These are phyloP conservation scores for Auxenochlorella pyrenoidosa DNA, from an alignment of 139 green algal species.

Conservation along the genomic window DNA sequence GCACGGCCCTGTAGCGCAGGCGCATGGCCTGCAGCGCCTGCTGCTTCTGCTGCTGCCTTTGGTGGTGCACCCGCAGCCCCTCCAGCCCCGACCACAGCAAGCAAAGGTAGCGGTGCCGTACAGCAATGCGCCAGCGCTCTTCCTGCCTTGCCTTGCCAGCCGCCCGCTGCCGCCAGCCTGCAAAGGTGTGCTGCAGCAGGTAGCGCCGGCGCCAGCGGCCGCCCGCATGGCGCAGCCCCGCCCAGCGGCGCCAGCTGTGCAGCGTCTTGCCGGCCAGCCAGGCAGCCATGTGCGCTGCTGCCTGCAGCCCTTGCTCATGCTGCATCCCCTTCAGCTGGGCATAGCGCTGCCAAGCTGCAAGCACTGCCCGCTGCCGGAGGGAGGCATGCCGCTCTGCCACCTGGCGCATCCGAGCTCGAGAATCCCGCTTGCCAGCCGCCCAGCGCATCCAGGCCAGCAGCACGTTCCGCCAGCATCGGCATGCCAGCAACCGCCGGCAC, in stretches of 20 bases:
- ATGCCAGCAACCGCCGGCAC: background rate
- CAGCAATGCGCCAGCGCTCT: background rate
- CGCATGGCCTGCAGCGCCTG: background rate
- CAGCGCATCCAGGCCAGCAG: background rate
- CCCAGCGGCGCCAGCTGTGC: background rate
- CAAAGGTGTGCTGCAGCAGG: background rate
- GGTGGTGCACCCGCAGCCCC: background rate
- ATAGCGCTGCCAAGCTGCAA: background rate
- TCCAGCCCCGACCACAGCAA: background rate
- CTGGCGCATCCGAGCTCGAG: background rate
- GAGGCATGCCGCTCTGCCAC: background rate
- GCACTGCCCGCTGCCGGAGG: background rate
- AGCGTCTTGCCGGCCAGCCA: background rate
- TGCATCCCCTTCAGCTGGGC: background rate
- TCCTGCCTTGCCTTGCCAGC: background rate
- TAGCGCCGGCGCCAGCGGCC: background rate
- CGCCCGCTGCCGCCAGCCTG: background rate
- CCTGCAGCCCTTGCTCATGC: background rate
- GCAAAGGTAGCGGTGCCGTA: conserved; percentile 2
- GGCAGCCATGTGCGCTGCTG: background rate
- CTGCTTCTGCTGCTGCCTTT: background rate
- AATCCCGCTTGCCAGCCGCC: background rate
- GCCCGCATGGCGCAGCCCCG: background rate
- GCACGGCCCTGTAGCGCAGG: too few species aligned
- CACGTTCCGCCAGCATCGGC: background rate